phyloP scores from a whole-genome alignment of 2,329 filamentous ascomycete species.

The Trichoderma breve region DNA sequence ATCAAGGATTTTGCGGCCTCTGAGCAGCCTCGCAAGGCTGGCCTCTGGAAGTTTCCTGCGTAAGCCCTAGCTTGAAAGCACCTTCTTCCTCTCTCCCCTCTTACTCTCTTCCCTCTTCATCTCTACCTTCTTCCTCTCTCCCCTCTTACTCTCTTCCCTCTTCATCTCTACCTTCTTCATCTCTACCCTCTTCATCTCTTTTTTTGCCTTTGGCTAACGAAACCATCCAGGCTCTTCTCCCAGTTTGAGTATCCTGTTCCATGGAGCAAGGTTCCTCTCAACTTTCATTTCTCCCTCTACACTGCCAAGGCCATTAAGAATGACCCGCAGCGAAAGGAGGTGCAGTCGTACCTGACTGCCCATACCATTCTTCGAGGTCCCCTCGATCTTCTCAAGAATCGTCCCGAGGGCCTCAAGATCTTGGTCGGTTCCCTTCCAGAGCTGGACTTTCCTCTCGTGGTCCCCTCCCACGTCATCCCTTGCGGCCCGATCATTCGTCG shows the following conservation, averaged over 20 bases:
- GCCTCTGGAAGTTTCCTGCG: conserved; percentile 40
- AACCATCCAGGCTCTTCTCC: conserved; percentile 36
- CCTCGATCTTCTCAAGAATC: conserved; percentile 25
- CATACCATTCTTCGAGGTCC: conserved; percentile 25
- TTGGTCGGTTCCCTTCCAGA: conserved; percentile 31
- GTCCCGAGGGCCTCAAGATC: conserved; percentile 24
- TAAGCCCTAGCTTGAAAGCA: conserved; percentile 27
- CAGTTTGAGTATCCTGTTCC: conserved; percentile 47
- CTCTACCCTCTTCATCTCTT: not conserved
- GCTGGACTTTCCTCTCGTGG: conserved; percentile 41
- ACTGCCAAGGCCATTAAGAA: conserved; percentile 4
- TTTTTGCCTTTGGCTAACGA: not conserved
- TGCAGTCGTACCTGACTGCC: conserved; percentile 20
- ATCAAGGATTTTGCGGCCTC: conserved; percentile 40
- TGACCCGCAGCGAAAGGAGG: conserved; percentile 18
- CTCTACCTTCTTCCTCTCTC: not conserved
- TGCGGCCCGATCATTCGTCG: conserved; percentile 48
- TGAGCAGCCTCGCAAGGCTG: conserved; percentile 37
- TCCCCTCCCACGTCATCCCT: conserved; percentile 40
- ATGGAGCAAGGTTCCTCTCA: conserved; percentile 41
- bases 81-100: not conserved
- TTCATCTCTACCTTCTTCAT: too few relatives aligned
- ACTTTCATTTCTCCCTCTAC: conserved; percentile 35
- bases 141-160: too few relatives aligned
- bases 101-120: too few relatives aligned